Evolutionary conservation across 176 grass and related monocot species (phyloP).

Genomic region (Stipa capillata): DNA sequence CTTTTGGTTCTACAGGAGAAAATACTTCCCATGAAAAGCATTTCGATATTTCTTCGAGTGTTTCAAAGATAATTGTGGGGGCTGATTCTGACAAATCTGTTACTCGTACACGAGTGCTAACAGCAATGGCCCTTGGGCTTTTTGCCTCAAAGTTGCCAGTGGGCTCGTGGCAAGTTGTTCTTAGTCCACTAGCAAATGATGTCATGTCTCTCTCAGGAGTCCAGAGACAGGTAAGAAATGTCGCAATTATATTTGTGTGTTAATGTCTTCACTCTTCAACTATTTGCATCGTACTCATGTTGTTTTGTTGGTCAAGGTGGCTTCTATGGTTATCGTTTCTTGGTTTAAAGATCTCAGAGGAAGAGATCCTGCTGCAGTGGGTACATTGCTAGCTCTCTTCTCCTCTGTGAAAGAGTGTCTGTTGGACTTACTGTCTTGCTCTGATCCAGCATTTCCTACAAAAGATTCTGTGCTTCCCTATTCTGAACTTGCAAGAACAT

Average conservation of each 20-base stretch:
- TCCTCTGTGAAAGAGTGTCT: slow-evolving; percentile 70
- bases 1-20: slow-evolving; percentile 61
- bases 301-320: slow-evolving; percentile 34
- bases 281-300: slow-evolving; percentile 1
- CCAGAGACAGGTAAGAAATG: slow-evolving; percentile 76
- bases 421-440: slow-evolving; percentile 72
- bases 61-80: slow-evolving; percentile 72
- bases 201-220: slow-evolving; percentile 83
- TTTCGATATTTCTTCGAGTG: slow-evolving; percentile 42
- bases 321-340: slow-evolving; percentile 89
- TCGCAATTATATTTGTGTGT: neutral
- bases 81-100: slow-evolving; percentile 94
- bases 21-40: slow-evolving; percentile 41
- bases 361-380: slow-evolving; percentile 39
- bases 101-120: slow-evolving; percentile 79
- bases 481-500: slow-evolving; percentile 90
- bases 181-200: slow-evolving; percentile 54
- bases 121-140: slow-evolving; percentile 79
- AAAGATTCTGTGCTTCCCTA: slow-evolving; percentile 79
- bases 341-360: slow-evolving; percentile 85
- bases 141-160: slow-evolving; percentile 83
- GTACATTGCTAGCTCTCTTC: slow-evolving; percentile 49
- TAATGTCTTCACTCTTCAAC: neutral
- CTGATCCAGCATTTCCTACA: slow-evolving; percentile 89
- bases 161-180: slow-evolving; percentile 67